Evolutionary conservation across 306 rosid genomes (phyloP).

Genomic region (Cicer judaicum): DNA sequence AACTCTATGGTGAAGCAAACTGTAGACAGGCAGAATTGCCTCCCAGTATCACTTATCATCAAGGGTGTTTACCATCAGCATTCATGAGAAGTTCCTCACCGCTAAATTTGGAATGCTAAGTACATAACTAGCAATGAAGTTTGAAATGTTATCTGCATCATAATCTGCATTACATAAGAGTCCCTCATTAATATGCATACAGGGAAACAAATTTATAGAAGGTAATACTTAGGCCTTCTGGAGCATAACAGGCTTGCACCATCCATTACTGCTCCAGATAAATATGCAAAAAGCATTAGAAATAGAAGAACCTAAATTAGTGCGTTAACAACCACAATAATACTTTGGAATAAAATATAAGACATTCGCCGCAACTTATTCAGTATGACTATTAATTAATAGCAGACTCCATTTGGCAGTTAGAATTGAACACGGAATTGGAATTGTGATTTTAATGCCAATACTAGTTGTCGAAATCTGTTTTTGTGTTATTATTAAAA

Average conservation of each 20-base stretch:
- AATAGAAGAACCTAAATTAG: slow-evolving; percentile 25
- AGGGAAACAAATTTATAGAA: slow-evolving; percentile 22
- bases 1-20: slow-evolving; percentile 41
- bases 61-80: slow-evolving; percentile 60
- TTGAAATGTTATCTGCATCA: slow-evolving; percentile 59
- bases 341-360: slow-evolving; percentile 7
- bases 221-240: slow-evolving; percentile 25
- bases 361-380: slow-evolving; percentile 21
- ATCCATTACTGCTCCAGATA: slow-evolving; percentile 29
- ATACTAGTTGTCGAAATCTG: neutral
- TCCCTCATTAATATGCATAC: slow-evolving; percentile 32
- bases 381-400: slow-evolving; percentile 27
- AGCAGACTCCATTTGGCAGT: slow-evolving; percentile 1
- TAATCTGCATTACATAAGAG: slow-evolving; percentile 65
- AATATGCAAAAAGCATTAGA: slow-evolving; percentile 31
- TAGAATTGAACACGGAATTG: slow-evolving; percentile 11
- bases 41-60: slow-evolving; percentile 49
- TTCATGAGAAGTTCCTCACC: slow-evolving; percentile 91
- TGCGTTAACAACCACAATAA: slow-evolving; percentile 8
- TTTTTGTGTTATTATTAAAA: too few relatives aligned
- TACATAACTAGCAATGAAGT: slow-evolving; percentile 66
- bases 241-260: slow-evolving; percentile 36
- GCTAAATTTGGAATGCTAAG: slow-evolving; percentile 76
- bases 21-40: slow-evolving; percentile 50
- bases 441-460: slow-evolving; percentile 27